Conservation (phyloP, 2,329 filamentous ascomycete species). For the Bipolaris sorokiniana region DNA sequence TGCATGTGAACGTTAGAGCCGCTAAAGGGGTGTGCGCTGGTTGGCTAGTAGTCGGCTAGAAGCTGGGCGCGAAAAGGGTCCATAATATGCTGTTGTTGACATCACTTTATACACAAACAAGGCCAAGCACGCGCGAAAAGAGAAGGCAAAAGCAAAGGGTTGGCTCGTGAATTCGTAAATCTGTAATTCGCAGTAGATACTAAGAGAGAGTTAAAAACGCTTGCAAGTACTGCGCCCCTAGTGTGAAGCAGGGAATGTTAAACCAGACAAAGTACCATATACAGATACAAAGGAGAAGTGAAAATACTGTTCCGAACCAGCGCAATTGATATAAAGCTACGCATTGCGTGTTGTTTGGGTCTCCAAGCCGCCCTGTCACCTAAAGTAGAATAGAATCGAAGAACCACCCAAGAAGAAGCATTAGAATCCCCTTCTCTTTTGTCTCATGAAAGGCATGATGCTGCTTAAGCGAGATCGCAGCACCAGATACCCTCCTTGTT, state of each 20-base stretch:
- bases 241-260: slow-evolving; percentile 12
- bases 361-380: slow-evolving; percentile 23
- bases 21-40: no score
- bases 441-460: neutral
- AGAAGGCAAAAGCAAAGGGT: slow-evolving; percentile 1
- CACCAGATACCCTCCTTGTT: slow-evolving; percentile 35
- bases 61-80: no score
- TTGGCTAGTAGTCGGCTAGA: no score
- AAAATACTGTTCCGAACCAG: slow-evolving; percentile 17
- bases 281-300: slow-evolving; percentile 24
- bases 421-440: neutral
- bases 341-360: slow-evolving; percentile 11
- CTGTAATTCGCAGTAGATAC: slow-evolving; percentile 14
- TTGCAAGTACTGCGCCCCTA: slow-evolving; percentile 5
- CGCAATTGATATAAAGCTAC: slow-evolving; percentile 12
- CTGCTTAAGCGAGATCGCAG: slow-evolving; percentile 41
- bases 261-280: slow-evolving; percentile 19
- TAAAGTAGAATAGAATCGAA: slow-evolving; percentile 12
- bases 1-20: no score
- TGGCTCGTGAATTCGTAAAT: slow-evolving; percentile 19
- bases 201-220: slow-evolving; percentile 6
- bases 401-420: neutral
- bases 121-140: neutral
- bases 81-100: no score
- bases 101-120: no score